Evolutionary conservation across 108 stramenopile species (phyloP).

Genomic region (Epithemia pelagica): DNA sequence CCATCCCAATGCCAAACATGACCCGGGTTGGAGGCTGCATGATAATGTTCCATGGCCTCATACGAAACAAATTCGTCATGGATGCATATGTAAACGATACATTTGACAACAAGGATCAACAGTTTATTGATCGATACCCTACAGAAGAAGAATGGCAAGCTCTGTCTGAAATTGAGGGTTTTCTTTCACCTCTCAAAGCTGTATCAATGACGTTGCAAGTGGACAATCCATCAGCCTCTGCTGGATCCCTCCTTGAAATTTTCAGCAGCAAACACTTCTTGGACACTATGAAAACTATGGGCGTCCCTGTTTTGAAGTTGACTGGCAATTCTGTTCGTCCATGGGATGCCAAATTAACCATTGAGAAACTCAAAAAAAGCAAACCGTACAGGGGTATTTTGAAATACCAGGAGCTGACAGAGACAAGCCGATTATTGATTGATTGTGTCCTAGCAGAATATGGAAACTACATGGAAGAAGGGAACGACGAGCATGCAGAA

Average conservation of each 20-base stretch:
- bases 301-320: no score
- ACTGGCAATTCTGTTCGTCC: no score
- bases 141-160: background rate
- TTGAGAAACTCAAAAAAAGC: no score
- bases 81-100: background rate
- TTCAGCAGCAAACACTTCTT: no score
- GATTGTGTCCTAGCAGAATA: background rate
- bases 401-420: no score
- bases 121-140: background rate
- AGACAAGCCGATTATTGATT: background rate
- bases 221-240: background rate
- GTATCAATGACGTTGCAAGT: background rate
- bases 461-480: background rate
- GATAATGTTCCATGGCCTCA: background rate
- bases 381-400: no score
- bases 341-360: no score
- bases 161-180: background rate
- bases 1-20: background rate
- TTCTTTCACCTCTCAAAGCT: background rate
- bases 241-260: background rate
- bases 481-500: background rate
- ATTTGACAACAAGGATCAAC: background rate
- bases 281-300: no score
- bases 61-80: background rate
- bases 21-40: background rate